phyloP scores from a whole-genome alignment of 441 rosid genomes.

The Breynia disticha region DNA sequence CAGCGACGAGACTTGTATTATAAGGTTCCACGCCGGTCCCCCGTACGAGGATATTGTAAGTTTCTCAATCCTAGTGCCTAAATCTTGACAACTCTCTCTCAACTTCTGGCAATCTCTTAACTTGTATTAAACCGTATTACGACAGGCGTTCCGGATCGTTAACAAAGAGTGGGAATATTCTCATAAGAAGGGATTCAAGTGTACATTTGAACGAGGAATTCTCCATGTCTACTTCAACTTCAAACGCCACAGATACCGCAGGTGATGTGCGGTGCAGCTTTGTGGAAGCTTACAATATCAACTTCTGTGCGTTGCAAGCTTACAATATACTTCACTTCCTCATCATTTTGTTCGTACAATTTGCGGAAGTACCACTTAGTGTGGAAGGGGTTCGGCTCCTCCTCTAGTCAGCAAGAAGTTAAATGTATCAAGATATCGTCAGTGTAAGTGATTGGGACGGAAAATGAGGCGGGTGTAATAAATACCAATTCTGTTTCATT shows the following conservation, averaged over 20 bases:
- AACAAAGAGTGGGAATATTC: slow-evolving; percentile 98
- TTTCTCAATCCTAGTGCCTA: slow-evolving; percentile 1
- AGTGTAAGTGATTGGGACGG: no score
- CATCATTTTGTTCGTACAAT: no score
- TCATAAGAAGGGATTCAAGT: slow-evolving; percentile 89
- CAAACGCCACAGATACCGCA: slow-evolving; percentile 76
- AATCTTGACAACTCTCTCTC: slow-evolving; percentile 1
- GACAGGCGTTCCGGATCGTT: slow-evolving; percentile 74
- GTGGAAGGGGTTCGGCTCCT: no score
- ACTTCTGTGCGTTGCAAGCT: no score
- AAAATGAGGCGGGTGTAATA: no score
- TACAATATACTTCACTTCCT: no score
- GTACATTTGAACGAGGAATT: slow-evolving; percentile 70
- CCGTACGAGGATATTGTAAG: slow-evolving; percentile 91
- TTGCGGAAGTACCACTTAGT: no score
- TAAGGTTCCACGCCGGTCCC: slow-evolving; percentile 86
- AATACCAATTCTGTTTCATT: no score
- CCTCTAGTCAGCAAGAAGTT: no score
- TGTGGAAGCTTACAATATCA: no score
- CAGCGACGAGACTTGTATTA: slow-evolving; percentile 74
- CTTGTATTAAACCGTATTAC: neutral
- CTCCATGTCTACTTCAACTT: slow-evolving; percentile 86
- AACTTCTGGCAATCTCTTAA: neutral
- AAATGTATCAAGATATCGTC: no score
- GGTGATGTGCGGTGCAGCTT: slow-evolving; percentile 26